phyloP scores from a whole-genome alignment of 768 basidiomycete species.

The Tricholoma bakamatsutake region DNA sequence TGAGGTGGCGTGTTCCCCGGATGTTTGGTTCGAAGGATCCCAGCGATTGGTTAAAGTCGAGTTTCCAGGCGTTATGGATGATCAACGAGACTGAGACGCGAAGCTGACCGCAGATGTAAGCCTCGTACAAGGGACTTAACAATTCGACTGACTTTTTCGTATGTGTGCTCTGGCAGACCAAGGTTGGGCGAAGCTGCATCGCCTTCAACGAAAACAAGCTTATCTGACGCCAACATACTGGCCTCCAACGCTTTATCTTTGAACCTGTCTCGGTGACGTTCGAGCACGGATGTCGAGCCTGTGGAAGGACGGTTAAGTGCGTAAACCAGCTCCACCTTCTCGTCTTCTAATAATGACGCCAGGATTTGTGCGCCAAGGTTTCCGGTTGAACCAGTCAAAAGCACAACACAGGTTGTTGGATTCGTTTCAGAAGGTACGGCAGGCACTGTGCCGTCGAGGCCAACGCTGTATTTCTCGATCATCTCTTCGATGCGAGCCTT shows the following conservation, averaged over 20 bases:
- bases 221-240: slow-evolving; percentile 20
- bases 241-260: slow-evolving; percentile 24
- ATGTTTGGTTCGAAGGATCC: slow-evolving; percentile 47
- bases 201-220: slow-evolving; percentile 30
- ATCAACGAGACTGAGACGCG: slow-evolving; percentile 26
- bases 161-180: slow-evolving; percentile 20
- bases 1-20: slow-evolving; percentile 38
- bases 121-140: slow-evolving; percentile 2
- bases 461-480: slow-evolving; percentile 32
- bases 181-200: slow-evolving; percentile 22
- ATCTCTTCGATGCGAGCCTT: slow-evolving; percentile 20
- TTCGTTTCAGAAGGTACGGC: neutral
- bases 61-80: slow-evolving; percentile 40
- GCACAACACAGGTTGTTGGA: neutral
- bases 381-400: slow-evolving; percentile 4
- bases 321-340: slow-evolving; percentile 10
- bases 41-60: slow-evolving; percentile 42
- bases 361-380: slow-evolving; percentile 17
- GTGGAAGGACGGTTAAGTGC: slow-evolving; percentile 14
- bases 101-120: slow-evolving; percentile 21
- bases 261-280: slow-evolving; percentile 15
- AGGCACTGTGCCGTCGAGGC: slow-evolving; percentile 4
- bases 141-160: slow-evolving; percentile 21
- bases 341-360: slow-evolving; percentile 9
- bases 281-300: slow-evolving; percentile 7